phyloP scores from a whole-genome alignment of 1,139 yeast genomes.

The Sugiyamaella paludigena region DNA sequence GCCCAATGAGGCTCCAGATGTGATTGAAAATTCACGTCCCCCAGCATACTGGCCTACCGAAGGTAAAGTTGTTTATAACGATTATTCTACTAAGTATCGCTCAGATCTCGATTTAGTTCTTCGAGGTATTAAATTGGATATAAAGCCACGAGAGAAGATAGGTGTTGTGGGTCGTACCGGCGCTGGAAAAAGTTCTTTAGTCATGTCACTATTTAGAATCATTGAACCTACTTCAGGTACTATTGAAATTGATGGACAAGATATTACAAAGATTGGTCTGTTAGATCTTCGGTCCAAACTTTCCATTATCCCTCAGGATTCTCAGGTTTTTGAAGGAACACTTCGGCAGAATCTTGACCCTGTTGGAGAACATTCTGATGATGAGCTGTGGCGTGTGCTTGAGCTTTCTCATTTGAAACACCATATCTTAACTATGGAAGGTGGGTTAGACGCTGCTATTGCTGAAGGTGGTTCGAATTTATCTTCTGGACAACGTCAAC shows the following conservation, averaged over 20 bases:
- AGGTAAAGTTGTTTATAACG: slow-evolving; percentile 56
- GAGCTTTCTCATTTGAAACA: slow-evolving; percentile 78
- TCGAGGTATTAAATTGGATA: slow-evolving; percentile 49
- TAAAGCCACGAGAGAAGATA: slow-evolving; percentile 62
- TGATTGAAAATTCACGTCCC: slow-evolving; percentile 40
- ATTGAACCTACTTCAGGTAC: slow-evolving; percentile 61
- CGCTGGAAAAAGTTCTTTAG: slow-evolving; percentile 75
- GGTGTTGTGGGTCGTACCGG: slow-evolving; percentile 89
- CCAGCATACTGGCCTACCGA: slow-evolving; percentile 58
- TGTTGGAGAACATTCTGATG: slow-evolving; percentile 48
- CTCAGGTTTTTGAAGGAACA: slow-evolving; percentile 66
- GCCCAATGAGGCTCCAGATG: slow-evolving; percentile 53
- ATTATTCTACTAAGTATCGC: slow-evolving; percentile 65
- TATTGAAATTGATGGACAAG: slow-evolving; percentile 56
- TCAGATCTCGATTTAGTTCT: slow-evolving; percentile 55
- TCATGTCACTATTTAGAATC: slow-evolving; percentile 69
- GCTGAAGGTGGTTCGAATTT: slow-evolving; percentile 71
- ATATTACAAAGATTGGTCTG: slow-evolving; percentile 57
- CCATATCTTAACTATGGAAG: slow-evolving; percentile 60
- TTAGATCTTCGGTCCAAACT: slow-evolving; percentile 55
- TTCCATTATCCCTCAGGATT: slow-evolving; percentile 75
- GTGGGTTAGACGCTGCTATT: slow-evolving; percentile 43
- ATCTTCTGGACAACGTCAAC: slow-evolving; percentile 76
- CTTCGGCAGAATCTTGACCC: slow-evolving; percentile 69
- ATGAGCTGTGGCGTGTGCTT: slow-evolving; percentile 64